phyloP scores from a whole-genome alignment of 78 protist genomes.

The Cavenderia fasciculata region DNA sequence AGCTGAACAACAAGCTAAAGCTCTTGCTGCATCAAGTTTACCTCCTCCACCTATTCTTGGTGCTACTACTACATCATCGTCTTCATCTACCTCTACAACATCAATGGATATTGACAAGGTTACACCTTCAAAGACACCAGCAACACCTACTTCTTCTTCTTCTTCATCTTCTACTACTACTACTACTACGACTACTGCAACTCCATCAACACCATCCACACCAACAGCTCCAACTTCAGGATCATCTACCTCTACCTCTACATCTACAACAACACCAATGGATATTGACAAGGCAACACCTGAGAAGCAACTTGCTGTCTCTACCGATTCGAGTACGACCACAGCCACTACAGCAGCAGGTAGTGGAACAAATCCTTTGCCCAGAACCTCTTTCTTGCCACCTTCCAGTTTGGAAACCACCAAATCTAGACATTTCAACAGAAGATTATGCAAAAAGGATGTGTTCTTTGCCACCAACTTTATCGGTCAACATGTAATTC shows the following conservation, averaged over 20 bases:
- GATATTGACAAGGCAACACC: neutral
- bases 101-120: neutral
- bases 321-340: neutral
- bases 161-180: neutral
- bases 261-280: neutral
- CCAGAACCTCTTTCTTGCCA: slow-evolving; percentile 1
- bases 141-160: neutral
- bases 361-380: neutral
- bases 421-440: neutral
- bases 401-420: slow-evolving; percentile 4
- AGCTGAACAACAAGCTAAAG: no score
- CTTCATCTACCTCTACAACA: neutral
- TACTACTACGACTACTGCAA: neutral
- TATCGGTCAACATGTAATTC: slow-evolving; percentile 34
- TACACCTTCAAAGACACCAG: neutral
- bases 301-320: no score
- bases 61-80: neutral
- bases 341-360: neutral
- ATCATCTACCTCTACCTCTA: no score
- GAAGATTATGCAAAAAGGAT: slow-evolving; percentile 56
- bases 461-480: slow-evolving; percentile 18
- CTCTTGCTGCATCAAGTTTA: neutral
- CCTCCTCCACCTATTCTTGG: neutral
- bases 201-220: slow-evolving; percentile 12
- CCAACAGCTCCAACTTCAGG: slow-evolving; percentile 3